Percentiles rank a stretch among this genome's conserved stretches.
Evolutionary conservation across 2,329 filamentous ascomycete species (phyloP).

Genomic region (Fusarium floridanum): DNA sequence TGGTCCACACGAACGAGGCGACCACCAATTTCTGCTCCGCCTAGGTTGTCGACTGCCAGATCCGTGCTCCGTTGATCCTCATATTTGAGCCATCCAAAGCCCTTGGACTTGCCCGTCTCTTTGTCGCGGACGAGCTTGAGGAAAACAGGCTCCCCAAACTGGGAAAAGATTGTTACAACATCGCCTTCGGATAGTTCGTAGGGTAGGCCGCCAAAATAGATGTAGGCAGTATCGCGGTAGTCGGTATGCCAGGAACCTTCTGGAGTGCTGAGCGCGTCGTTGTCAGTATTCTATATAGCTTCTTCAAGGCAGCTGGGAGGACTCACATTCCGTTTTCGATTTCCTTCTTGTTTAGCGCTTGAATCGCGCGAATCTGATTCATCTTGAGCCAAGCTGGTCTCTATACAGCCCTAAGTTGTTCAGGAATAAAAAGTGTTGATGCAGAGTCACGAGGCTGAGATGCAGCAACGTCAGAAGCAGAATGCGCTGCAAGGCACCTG

Average conservation of each 20-base stretch:
- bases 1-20: conserved; percentile 90
- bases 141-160: conserved; percentile 95
- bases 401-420: neutral
- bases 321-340: conserved; percentile 87
- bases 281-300: conserved; percentile 9
- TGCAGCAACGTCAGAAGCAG: conserved; percentile 25
- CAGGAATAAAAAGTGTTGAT: conserved; percentile 1
- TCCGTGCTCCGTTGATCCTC: conserved; percentile 98
- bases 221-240: conserved; percentile 95
- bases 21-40: conserved; percentile 85
- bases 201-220: conserved; percentile 95
- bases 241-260: conserved; percentile 97
- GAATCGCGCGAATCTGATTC: conserved; percentile 94
- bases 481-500: neutral
- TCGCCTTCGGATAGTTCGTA: conserved; percentile 96
- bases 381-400: conserved; percentile 62
- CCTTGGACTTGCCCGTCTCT: conserved; percentile 93
- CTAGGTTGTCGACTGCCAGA: conserved; percentile 94
- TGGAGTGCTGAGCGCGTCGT: conserved; percentile 69
- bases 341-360: conserved; percentile 93
- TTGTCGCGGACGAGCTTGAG: conserved; percentile 94
- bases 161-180: conserved; percentile 95
- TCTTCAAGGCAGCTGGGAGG: neutral
- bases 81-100: conserved; percentile 97
- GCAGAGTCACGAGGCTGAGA: conserved; percentile 36